Evolutionary conservation across 202 grass and related monocot genomes (phyloP), one percentile per base, ranked within the genome.

Genomic region (Cymbopogon flexuosus): DNA sequence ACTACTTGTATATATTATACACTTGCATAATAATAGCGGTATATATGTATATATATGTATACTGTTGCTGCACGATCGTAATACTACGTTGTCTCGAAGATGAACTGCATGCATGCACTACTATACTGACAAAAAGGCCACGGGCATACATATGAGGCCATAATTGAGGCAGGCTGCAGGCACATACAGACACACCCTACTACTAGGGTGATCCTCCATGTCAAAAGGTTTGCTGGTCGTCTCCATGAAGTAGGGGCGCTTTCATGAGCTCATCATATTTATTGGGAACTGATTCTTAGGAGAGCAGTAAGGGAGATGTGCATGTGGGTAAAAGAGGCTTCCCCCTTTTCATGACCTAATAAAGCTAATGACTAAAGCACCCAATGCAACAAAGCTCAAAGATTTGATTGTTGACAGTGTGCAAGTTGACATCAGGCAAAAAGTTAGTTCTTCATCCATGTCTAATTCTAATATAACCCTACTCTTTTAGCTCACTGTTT

Each of bases 241-340:
- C 39, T 89, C 87, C 51, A 82, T 82, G 78, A 84, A 80, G 52
- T 80, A 75, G 18, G 77, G 77, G 15, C 35, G 83, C 70, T 87
- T 88, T 88, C 84, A 46, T 78, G 72, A 33, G 41, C 42, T 73
- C 74, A 79, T 72, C 81, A 70, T 75, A 75, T 83, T 82, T 75
- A 83, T 79, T 46, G 75, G 75, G 73, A 83, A 80, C 43, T 77
- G 78, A 86, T 86, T 76, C 63, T 56, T 67, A 66, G 69, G 69
- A 49, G 69, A 72, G 43, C 42, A 65, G 30, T 24, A 84, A 70
- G 41, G 40, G 34, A 66, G 42, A 15, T 72, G 71, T 40, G 71
- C 82, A 81, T 85, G 87, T 86, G 79, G 57, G 73, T 73, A 78
- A 85, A 82, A 73, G 83, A 85, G 77, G 18, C 23, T 67, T 67